These are phyloP conservation scores for Hyaloscypha finlandica DNA, from an alignment of 495 filamentous ascomycete genomes.

Conservation along the genomic window DNA sequence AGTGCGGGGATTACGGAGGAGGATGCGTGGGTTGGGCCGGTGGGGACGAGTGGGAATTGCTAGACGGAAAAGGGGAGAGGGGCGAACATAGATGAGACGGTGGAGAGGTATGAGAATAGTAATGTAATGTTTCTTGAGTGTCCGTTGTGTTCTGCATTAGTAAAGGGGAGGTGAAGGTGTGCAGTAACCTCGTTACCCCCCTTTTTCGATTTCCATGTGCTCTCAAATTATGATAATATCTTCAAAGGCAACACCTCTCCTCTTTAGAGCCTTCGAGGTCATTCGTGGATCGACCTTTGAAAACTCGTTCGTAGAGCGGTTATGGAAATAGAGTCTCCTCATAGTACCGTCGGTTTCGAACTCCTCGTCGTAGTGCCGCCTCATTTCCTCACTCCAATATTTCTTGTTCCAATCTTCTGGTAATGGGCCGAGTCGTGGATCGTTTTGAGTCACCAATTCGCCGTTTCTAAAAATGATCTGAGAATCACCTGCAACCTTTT, in stretches of 20 bases:
- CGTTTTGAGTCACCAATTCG: not conserved
- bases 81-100: not conserved
- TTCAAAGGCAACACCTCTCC: not conserved
- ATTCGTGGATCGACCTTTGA: not conserved
- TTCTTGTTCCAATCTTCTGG: not conserved
- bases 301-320: not conserved
- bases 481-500: not conserved
- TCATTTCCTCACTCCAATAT: not conserved
- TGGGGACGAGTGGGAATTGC: slow-evolving; percentile 27
- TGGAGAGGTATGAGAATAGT: not conserved
- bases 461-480: not conserved
- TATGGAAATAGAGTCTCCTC: not conserved
- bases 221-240: not conserved
- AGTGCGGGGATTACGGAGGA: slow-evolving; percentile 32
- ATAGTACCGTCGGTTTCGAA: not conserved
- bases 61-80: not conserved
- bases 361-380: not conserved
- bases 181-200: no score
- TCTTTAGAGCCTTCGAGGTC: not conserved
- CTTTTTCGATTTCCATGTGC: no score
- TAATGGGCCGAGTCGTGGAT: not conserved
- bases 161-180: no score
- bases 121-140: not conserved
- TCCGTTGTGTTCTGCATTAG: not conserved
- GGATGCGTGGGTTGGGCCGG: slow-evolving; percentile 40